Evolutionary conservation across 106 monocot species (phyloP).

Genomic region (Phalaenopsis equestris): DNA sequence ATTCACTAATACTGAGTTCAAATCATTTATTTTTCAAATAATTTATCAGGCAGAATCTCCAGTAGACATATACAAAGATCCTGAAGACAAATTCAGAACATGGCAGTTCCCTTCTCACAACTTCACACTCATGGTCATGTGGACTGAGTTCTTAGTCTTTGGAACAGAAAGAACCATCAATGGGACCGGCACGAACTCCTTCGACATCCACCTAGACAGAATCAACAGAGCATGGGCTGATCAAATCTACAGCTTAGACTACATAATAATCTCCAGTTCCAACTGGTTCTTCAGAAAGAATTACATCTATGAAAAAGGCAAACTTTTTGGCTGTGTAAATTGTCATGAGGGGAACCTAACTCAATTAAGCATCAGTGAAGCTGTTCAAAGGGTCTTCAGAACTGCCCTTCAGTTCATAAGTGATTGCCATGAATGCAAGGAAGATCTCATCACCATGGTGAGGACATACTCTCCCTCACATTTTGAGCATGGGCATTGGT

Average conservation of each 20-base stretch:
- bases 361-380: slow-evolving; percentile 1
- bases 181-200: slow-evolving; percentile 26
- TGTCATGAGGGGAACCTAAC: slow-evolving; percentile 28
- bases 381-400: slow-evolving; percentile 26
- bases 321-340: slow-evolving; percentile 44
- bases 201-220: slow-evolving; percentile 48
- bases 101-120: slow-evolving; percentile 45
- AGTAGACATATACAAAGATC: slow-evolving; percentile 19
- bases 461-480: slow-evolving; percentile 54
- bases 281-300: slow-evolving; percentile 64
- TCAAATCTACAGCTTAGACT: slow-evolving; percentile 36
- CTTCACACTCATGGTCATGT: slow-evolving; percentile 66
- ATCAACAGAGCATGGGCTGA: slow-evolving; percentile 31
- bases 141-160: slow-evolving; percentile 43
- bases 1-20: neutral
- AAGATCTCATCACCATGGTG: slow-evolving; percentile 29
- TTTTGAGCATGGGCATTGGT: slow-evolving; percentile 52
- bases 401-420: slow-evolving; percentile 30
- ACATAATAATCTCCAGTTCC: slow-evolving; percentile 42
- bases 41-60: slow-evolving; percentile 37
- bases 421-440: slow-evolving; percentile 18
- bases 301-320: slow-evolving; percentile 40
- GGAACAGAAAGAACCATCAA: slow-evolving; percentile 19
- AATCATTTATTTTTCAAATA: neutral
- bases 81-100: slow-evolving; percentile 27